phyloP scores from a whole-genome alignment of 805 yeast species.

The Candida adriatica region DNA sequence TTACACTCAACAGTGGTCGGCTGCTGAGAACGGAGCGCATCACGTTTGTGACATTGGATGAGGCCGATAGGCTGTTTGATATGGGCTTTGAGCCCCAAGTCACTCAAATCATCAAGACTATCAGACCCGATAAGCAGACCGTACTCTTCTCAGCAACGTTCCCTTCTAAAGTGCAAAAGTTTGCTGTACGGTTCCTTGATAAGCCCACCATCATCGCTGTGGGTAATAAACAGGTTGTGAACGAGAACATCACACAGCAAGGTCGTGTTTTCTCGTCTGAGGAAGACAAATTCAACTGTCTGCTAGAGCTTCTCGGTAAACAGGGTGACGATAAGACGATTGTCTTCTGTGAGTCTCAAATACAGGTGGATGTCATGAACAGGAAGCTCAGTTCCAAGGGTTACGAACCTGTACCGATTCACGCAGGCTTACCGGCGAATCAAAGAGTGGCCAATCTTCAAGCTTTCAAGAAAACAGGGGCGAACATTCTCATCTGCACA shows the following conservation, averaged over 20 bases:
- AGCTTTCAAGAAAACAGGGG: slow-evolving; percentile 47
- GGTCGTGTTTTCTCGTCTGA: slow-evolving; percentile 53
- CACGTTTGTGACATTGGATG: slow-evolving; percentile 85
- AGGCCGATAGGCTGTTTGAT: slow-evolving; percentile 95
- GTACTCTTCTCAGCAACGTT: slow-evolving; percentile 93
- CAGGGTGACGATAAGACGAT: slow-evolving; percentile 46
- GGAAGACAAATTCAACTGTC: slow-evolving; percentile 46
- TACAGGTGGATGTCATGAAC: slow-evolving; percentile 69
- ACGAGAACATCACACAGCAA: slow-evolving; percentile 69
- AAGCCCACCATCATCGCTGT: slow-evolving; percentile 72
- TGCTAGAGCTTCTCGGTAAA: slow-evolving; percentile 50
- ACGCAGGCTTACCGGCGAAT: slow-evolving; percentile 86
- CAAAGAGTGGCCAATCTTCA: slow-evolving; percentile 73
- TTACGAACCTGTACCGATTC: slow-evolving; percentile 61
- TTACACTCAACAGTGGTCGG: slow-evolving; percentile 78
- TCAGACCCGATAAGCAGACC: slow-evolving; percentile 83
- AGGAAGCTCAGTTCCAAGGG: slow-evolving; percentile 46
- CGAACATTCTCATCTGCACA: slow-evolving; percentile 75
- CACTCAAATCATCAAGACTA: slow-evolving; percentile 63
- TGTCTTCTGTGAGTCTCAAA: slow-evolving; percentile 84
- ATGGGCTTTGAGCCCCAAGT: slow-evolving; percentile 97
- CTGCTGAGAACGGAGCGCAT: slow-evolving; percentile 56
- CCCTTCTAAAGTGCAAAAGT: slow-evolving; percentile 67
- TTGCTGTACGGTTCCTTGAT: slow-evolving; percentile 59
- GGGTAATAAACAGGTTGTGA: slow-evolving; percentile 76